These are phyloP conservation scores for Colletotrichum cuscutae DNA, from an alignment of 2,329 filamentous ascomycete species.

Conservation along the genomic window DNA sequence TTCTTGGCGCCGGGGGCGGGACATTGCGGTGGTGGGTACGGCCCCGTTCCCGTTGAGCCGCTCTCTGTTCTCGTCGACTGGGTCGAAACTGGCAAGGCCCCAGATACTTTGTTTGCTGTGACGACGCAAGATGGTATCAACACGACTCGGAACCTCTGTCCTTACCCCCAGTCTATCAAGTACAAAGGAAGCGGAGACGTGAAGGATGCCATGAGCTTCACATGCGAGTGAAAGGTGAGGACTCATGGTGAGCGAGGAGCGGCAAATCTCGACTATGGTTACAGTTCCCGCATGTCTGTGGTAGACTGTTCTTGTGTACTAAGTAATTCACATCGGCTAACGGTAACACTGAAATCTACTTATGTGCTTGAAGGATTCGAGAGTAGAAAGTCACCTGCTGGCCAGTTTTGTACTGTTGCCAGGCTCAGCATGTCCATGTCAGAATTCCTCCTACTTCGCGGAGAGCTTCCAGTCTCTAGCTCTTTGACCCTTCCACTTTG, in stretches of 20 bases:
- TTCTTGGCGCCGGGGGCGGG: constrained; percentile 62
- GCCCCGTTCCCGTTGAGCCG: constrained; percentile 9
- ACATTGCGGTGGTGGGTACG: constrained; percentile 52
- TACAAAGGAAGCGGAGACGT: not conserved
- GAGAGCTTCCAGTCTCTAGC: not conserved
- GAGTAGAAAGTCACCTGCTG: not conserved
- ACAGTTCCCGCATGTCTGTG: not conserved
- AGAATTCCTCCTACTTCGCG: not conserved
- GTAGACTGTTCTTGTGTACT: not conserved
- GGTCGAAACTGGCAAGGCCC: constrained; percentile 3
- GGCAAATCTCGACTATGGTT: too few relatives aligned
- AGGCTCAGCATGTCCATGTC: not conserved
- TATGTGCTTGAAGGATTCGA: not conserved
- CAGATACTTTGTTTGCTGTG: not conserved
- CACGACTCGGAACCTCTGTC: not conserved
- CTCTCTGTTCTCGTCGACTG: not conserved
- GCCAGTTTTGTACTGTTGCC: not conserved
- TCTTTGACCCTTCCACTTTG: not conserved
- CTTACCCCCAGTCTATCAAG: not conserved
- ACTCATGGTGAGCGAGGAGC: not conserved
- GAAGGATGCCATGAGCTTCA: not conserved
- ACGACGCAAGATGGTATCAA: not conserved
- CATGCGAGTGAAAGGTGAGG: not conserved
- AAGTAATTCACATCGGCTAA: not conserved
- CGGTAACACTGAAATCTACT: not conserved